A percentile compares a stretch with the other conserved stretches of the same genome.
phyloP scores from a whole-genome alignment of 116 monocot genomes.

The Dioscorea cayenensis region DNA sequence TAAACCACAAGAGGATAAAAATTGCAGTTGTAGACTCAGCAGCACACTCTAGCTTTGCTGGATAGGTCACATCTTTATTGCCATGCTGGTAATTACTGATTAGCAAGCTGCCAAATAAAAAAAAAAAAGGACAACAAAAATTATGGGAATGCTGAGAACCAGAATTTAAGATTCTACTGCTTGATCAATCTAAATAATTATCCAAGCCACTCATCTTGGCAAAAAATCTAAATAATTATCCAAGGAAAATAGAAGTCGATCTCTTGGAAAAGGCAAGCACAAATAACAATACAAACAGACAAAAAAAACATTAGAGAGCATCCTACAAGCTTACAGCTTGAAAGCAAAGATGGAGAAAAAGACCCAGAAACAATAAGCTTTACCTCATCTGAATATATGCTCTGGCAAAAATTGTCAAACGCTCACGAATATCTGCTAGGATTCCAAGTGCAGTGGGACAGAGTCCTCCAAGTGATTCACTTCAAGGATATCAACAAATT shows the following conservation, averaged over 20 bases:
- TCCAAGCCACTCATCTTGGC: too few relatives aligned
- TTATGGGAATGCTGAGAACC: not conserved
- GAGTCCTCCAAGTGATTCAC: constrained; percentile 81
- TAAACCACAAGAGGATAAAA: not conserved
- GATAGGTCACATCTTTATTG: constrained; percentile 85
- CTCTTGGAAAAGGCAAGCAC: too few relatives aligned
- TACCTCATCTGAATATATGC: constrained; percentile 95
- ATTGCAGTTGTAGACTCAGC: constrained; percentile 30
- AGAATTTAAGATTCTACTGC: not conserved
- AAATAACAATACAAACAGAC: too few relatives aligned
- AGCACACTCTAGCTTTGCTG: constrained; percentile 62
- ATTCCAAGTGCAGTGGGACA: constrained; percentile 72
- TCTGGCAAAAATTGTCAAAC: constrained; percentile 85
- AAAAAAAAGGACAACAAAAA: not conserved
- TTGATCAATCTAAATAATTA: too few relatives aligned
- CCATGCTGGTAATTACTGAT: constrained; percentile 46
- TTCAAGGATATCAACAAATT: constrained; percentile 94
- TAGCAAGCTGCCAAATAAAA: constrained; percentile 53
- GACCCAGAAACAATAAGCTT: not conserved
- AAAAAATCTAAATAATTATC: too few relatives aligned
- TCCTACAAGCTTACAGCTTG: not conserved
- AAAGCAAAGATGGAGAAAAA: too few relatives aligned
- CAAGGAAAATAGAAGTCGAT: too few relatives aligned
- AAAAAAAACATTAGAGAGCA: too few relatives aligned
- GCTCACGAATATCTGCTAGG: constrained; percentile 82